Evolutionary conservation across 441 rosid species (phyloP).

Genomic region (Euphorbia corollata): DNA sequence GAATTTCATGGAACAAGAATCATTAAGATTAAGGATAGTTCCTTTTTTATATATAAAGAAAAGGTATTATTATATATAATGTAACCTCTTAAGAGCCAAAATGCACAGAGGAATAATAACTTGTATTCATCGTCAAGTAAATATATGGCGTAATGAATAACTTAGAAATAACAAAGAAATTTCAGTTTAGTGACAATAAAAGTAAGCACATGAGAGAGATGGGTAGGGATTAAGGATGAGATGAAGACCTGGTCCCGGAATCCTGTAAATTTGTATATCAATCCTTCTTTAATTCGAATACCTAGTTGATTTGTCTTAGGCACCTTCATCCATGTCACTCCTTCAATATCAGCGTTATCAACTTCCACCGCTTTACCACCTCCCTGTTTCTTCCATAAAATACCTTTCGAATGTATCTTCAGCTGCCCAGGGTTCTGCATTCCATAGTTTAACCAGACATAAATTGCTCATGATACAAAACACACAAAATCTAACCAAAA

Average conservation of each 20-base stretch:
- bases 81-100: background rate
- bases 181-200: background rate
- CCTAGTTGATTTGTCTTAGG: slow-evolving; percentile 79
- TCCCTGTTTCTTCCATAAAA: slow-evolving; percentile 91
- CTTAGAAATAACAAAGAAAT: background rate
- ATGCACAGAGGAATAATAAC: background rate
- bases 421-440: slow-evolving; percentile 83
- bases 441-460: slow-evolving; percentile 8
- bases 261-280: slow-evolving; percentile 76
- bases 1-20: background rate
- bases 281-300: slow-evolving; percentile 63
- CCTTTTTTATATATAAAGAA: background rate
- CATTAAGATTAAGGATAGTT: background rate
- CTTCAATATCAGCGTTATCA: slow-evolving; percentile 62
- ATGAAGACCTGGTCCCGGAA: slow-evolving; percentile 70
- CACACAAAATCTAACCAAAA: too few species aligned
- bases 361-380: slow-evolving; percentile 97
- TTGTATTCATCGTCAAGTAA: slow-evolving; percentile 1
- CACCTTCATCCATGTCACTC: slow-evolving; percentile 82
- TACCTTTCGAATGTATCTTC: slow-evolving; percentile 63
- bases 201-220: background rate
- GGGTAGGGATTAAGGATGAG: background rate
- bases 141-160: background rate
- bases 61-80: background rate
- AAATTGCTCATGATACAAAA: background rate